Base-by-base conservation (phyloP, 1,139 yeast genomes). In the Saccharomyces pastorianus region DNA sequence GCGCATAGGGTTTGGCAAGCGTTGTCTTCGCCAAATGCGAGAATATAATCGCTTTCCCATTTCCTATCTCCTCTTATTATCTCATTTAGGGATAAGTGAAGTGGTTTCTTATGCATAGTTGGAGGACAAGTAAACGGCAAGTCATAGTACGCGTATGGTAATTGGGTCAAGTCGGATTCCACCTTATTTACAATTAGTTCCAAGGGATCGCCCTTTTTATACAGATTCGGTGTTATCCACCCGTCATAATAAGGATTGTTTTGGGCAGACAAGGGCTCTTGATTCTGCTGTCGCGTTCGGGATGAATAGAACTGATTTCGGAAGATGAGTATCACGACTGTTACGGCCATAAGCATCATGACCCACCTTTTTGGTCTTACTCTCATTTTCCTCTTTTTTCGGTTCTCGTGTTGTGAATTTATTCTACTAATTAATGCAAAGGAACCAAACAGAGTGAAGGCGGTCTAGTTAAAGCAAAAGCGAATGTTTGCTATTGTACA, bases 81-180 rank as follows among this genome's bases (percentile, higher is more conserved):
- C 61, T 88, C 95, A 8, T 91, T 89, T 31, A 89, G 68, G 6
- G 90, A 84, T 52, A 88, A 70, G 58, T 85, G 85, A 25, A 85
- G 72, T 0, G 90, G 84, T 56, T 78, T 77, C 32, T 80, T 76
- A 3, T 71, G 70, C 11, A 70, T 64, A 4, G 81, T 75, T 1
- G 88, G 83, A 0, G 89, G 89, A 70, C 96, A 90, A 5, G 88
- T 86, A 70, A 89, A 90, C 1, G 88, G 88, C 52, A 89, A 73
- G 56, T 83, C 88, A 67, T 84, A 82, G 67, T 87, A 90, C 0
- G 87, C 83, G 66, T 76, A 87, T 0, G 96, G 95, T 14, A 85
- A 73, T 63, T 85, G 91, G 1, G 90, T 84, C 31, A 79, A 73
- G 61, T 85, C 91, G 0, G 95, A 84, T 59, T 85, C 89, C 2